These are phyloP conservation scores for Sphagnurus paluster DNA, from an alignment of 1,284 basidiomycete genomes.

Conservation along the genomic window DNA sequence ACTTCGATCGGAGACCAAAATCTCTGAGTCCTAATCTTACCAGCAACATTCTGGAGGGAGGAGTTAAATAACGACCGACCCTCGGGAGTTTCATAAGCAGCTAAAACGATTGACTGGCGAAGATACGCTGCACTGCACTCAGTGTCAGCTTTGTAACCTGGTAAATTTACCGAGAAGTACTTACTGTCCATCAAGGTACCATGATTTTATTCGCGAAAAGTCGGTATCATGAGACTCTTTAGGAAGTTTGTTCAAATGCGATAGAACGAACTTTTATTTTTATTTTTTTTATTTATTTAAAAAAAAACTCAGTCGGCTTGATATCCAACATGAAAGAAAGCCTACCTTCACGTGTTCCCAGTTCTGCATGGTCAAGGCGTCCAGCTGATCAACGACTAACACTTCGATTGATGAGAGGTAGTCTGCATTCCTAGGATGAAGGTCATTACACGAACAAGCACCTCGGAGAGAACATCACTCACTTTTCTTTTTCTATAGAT, in stretches of 20 bases:
- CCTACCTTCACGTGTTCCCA: constrained; percentile 95
- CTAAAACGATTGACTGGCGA: constrained; percentile 39
- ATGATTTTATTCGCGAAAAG: constrained; percentile 96
- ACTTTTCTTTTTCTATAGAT: constrained; percentile 94
- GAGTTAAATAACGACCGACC: constrained; percentile 77
- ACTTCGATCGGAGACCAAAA: constrained; percentile 74
- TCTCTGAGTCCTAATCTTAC: constrained; percentile 73
- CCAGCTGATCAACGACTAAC: constrained; percentile 90
- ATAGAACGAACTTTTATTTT: constrained; percentile 93
- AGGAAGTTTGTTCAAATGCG: constrained; percentile 85
- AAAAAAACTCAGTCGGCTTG: constrained; percentile 5
- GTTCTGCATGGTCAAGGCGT: constrained; percentile 96
- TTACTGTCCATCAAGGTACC: constrained; percentile 94
- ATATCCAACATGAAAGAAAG: background rate
- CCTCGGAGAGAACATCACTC: constrained; percentile 28
- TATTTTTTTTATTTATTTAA: no score
- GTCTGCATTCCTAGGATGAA: constrained; percentile 67
- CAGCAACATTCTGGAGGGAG: constrained; percentile 79
- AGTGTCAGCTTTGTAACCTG: background rate
- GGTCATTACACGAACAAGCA: constrained; percentile 3
- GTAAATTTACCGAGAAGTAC: constrained; percentile 24
- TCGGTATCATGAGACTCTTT: constrained; percentile 93
- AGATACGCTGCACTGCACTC: constrained; percentile 3
- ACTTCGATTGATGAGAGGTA: constrained; percentile 94
- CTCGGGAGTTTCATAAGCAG: constrained; percentile 90